Evolutionary conservation across 1,284 basidiomycete genomes (phyloP), one percentile per base, ranked within the genome.

Genomic region (Ustilago bromivora): DNA sequence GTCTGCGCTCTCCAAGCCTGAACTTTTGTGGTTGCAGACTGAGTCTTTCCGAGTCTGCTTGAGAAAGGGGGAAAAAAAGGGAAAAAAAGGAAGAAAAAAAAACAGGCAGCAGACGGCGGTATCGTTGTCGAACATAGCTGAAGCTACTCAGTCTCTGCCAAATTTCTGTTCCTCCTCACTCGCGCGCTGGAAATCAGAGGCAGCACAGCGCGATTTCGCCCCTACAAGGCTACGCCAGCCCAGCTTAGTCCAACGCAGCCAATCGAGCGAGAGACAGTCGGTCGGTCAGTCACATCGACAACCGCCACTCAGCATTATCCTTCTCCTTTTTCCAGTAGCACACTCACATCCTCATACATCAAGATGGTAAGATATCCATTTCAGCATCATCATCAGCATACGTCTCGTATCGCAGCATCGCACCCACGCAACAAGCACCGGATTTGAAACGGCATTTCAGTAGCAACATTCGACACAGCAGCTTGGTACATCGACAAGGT

Each of bases 341-440:
- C 74, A 73, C 71, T 73, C 71, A 68, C 71, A 73, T 67, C 57
- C 54, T 38, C 69, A 76, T 65, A 76, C 59, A 61, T 68, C 69
- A 76, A 76, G 61, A 76, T 76, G 73, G 73, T 76, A 72, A 76
- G 73, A 61, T 71, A 61, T 66, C 57, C 9, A 49, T 15, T 35
- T 13, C 56, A 41, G 32, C 57, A 57, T 28, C 61, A 72, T 23
- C 49, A 46, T 12, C 32, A 58, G 28, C 40, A 43, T 31, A 53
- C 38, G 46, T 52, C 12, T 46, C 12, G 11, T 17, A 51, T 51
- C 49, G 49, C 49, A 34, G 49, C 49, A 51, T 51, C 28, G 15
- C 5, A 51, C 2, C 23, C 49, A 51, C 28, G 9, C 49, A 19
- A 7, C 17, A 13, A 3, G 49, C 12, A 31, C 23, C n/a, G 15